These are phyloP conservation scores for Parietaria judaica DNA, from an alignment of 306 rosid genomes.

Conservation along the genomic window DNA sequence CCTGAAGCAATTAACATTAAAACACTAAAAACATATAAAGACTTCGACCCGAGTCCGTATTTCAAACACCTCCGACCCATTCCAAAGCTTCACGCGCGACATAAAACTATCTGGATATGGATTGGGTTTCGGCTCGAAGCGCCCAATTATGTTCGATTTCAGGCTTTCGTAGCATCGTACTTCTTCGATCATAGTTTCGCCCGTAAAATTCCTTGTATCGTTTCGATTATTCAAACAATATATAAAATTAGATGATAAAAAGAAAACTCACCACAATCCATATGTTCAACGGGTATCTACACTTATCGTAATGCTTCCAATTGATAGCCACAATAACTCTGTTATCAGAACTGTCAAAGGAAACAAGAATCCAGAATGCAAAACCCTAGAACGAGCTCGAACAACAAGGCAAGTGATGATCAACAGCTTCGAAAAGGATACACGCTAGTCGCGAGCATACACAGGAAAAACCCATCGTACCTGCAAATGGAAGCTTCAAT, in stretches of 20 bases:
- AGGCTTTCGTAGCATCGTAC: no score
- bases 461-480: slow-evolving; percentile 96
- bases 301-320: slow-evolving; percentile 79
- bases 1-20: slow-evolving; percentile 36
- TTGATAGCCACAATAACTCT: slow-evolving; percentile 85
- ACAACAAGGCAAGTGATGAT: no score
- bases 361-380: background rate
- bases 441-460: slow-evolving; percentile 98
- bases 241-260: background rate
- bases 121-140: no score
- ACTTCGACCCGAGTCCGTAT: no score
- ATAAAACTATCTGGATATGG: no score
- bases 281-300: slow-evolving; percentile 81
- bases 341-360: slow-evolving; percentile 27
- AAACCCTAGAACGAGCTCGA: background rate
- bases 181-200: no score
- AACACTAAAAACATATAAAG: no score
- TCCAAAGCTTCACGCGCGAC: no score
- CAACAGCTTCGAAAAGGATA: slow-evolving; percentile 48
- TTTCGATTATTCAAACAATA: slow-evolving; percentile 1
- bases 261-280: slow-evolving; percentile 80
- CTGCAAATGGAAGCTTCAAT: slow-evolving; percentile 31
- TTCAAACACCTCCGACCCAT: no score
- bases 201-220: no score
- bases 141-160: no score